These are phyloP conservation scores for Ustilaginoidea virens DNA, from an alignment of 2,329 filamentous ascomycete species.

Conservation along the genomic window DNA sequence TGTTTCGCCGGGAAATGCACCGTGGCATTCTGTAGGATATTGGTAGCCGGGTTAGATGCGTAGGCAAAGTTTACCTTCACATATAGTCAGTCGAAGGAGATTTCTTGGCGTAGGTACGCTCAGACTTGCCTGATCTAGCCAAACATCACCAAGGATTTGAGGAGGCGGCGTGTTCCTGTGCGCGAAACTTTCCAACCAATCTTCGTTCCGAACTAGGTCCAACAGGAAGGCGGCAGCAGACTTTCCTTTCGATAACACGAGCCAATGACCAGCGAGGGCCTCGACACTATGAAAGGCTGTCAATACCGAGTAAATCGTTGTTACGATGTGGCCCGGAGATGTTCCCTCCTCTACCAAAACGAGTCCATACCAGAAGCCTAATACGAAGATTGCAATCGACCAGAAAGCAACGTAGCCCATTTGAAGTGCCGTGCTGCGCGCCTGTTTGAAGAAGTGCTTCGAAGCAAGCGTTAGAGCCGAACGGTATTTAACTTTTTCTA, in stretches of 20 bases:
- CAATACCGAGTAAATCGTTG: conserved; percentile 72
- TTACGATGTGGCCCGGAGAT: conserved; percentile 54
- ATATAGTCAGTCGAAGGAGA: not conserved
- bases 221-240: conserved; percentile 52
- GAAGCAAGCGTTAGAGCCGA: conserved; percentile 41
- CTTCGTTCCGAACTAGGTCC: conserved; percentile 17
- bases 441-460: conserved; percentile 50
- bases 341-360: conserved; percentile 47
- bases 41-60: conserved; percentile 47
- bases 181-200: not conserved
- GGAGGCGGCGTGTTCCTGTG: conserved; percentile 12
- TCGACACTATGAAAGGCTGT: conserved; percentile 63
- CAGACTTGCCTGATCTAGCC: conserved; percentile 48
- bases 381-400: conserved; percentile 64
- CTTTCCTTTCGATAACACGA: conserved; percentile 66
- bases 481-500: conserved; percentile 54
- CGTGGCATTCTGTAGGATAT: conserved; percentile 43
- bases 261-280: conserved; percentile 57
- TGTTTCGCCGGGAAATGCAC: conserved; percentile 59
- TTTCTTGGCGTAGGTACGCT: too few species aligned
- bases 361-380: conserved; percentile 81
- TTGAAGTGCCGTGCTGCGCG: conserved; percentile 53
- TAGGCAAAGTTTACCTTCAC: conserved; percentile 67
- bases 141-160: conserved; percentile 49
- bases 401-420: conserved; percentile 60